Evolutionary conservation across 2,329 filamentous ascomycete species (phyloP).

Genomic region (Volutella citrinella): DNA sequence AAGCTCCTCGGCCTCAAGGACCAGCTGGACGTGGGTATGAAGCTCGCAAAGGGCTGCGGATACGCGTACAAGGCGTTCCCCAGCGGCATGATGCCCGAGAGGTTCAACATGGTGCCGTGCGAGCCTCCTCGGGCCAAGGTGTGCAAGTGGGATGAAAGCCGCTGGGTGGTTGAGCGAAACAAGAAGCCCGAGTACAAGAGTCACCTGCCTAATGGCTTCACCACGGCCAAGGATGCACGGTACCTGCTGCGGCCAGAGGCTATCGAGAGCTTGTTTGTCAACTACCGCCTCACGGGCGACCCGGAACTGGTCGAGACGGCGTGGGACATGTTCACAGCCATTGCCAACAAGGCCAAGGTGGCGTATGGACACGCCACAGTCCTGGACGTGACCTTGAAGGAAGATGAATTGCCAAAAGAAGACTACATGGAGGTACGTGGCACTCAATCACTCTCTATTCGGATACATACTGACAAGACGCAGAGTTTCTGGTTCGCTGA

Average conservation of each 20-base stretch:
- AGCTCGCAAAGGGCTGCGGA: slow-evolving; percentile 51
- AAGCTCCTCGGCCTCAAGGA: slow-evolving; percentile 40
- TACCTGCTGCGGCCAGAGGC: slow-evolving; percentile 55
- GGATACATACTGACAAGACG: not conserved
- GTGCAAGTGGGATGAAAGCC: slow-evolving; percentile 13
- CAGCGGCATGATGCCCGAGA: not conserved
- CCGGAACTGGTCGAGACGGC: slow-evolving; percentile 61
- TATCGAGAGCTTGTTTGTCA: slow-evolving; percentile 76
- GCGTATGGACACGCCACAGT: slow-evolving; percentile 47
- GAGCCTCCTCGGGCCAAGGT: slow-evolving; percentile 41
- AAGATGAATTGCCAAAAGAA: slow-evolving; percentile 24
- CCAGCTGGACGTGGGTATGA: slow-evolving; percentile 45
- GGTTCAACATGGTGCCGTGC: slow-evolving; percentile 14
- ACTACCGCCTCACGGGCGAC: slow-evolving; percentile 70
- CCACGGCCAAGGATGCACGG: slow-evolving; percentile 31
- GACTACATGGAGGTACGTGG: slow-evolving; percentile 57
- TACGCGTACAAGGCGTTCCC: slow-evolving; percentile 37
- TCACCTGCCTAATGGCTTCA: slow-evolving; percentile 1
- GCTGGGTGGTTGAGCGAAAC: slow-evolving; percentile 30
- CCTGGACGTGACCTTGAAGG: slow-evolving; percentile 46
- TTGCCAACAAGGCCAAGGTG: slow-evolving; percentile 59
- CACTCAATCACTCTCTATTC: not conserved
- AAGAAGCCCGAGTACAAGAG: slow-evolving; percentile 12
- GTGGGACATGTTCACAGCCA: slow-evolving; percentile 69
- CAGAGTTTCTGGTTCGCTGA: slow-evolving; percentile 75